These are phyloP conservation scores for Stagonosporopsis tanaceti DNA, from an alignment of 2,329 filamentous ascomycete genomes.

Conservation along the genomic window DNA sequence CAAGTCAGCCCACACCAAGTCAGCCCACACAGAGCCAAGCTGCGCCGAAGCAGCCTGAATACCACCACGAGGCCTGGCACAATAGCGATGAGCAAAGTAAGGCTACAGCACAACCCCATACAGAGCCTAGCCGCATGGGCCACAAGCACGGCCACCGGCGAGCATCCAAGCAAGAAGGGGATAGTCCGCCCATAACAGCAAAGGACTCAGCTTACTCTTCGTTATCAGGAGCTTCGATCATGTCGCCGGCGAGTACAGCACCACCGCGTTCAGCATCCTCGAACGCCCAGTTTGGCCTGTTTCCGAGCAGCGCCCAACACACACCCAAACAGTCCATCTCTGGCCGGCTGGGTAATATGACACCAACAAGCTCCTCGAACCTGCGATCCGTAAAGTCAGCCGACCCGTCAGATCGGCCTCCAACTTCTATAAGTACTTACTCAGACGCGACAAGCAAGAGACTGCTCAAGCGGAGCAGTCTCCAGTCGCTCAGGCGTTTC, in stretches of 20 bases:
- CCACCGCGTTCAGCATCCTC: constrained; percentile 43
- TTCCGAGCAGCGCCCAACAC: constrained; percentile 41
- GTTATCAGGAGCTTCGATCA: constrained; percentile 45
- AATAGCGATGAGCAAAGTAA: constrained; percentile 29
- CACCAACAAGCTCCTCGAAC: constrained; percentile 30
- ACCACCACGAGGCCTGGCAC: constrained; percentile 34
- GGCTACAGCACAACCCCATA: constrained; percentile 14
- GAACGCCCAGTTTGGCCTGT: constrained; percentile 46
- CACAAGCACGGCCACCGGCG: constrained; percentile 20
- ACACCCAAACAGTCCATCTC: constrained; percentile 46
- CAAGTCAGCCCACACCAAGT: constrained; percentile 19
- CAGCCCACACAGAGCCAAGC: constrained; percentile 6
- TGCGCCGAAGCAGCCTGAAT: constrained; percentile 27
- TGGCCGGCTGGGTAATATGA: constrained; percentile 35
- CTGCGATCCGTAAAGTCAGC: constrained; percentile 22
- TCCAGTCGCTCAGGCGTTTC: constrained; percentile 46
- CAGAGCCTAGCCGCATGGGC: constrained; percentile 17
- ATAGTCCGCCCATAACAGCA: constrained; percentile 45
- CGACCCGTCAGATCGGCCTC: constrained; percentile 35
- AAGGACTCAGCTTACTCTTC: constrained; percentile 52
- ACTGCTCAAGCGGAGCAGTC: constrained; percentile 45
- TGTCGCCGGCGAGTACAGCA: constrained; percentile 33
- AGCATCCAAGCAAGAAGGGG: constrained; percentile 27
- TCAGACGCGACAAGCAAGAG: constrained; percentile 26
- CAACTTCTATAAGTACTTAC: constrained; percentile 41